Percentiles rank a stretch among this genome's conserved stretches.
Evolutionary conservation across 257 asterid genomes (phyloP).

Genomic region (Linderniella brevidens): DNA sequence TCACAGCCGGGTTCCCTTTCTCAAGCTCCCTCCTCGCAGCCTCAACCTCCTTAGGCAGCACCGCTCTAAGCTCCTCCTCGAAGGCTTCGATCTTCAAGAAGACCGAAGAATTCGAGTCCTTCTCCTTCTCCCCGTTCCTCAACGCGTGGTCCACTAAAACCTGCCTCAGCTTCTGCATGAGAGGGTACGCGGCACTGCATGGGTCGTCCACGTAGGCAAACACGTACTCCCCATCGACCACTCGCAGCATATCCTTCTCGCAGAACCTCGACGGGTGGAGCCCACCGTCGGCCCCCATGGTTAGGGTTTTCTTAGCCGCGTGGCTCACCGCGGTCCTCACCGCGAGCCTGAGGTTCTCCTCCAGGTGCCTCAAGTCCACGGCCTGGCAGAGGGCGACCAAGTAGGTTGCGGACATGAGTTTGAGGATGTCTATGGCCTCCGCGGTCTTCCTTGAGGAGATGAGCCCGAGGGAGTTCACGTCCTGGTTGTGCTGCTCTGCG

Average conservation of each 20-base stretch:
- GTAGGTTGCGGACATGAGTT: slow-evolving; percentile 32
- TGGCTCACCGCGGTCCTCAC: slow-evolving; percentile 31
- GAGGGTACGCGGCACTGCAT: slow-evolving; percentile 27
- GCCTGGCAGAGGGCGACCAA: slow-evolving; percentile 37
- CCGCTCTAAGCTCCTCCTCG: slow-evolving; percentile 24
- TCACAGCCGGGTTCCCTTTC: slow-evolving; percentile 37
- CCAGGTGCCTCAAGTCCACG: slow-evolving; percentile 33
- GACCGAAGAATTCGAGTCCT: slow-evolving; percentile 18
- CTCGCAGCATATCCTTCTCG: slow-evolving; percentile 29
- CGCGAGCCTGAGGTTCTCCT: slow-evolving; percentile 24
- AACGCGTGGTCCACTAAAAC: slow-evolving; percentile 35
- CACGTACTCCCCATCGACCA: slow-evolving; percentile 35
- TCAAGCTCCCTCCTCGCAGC: slow-evolving; percentile 40
- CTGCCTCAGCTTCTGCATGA: slow-evolving; percentile 40
- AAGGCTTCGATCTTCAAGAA: slow-evolving; percentile 36
- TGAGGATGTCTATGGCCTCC: slow-evolving; percentile 31
- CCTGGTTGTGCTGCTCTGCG: slow-evolving; percentile 47
- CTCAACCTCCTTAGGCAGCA: slow-evolving; percentile 33
- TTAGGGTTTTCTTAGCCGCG: slow-evolving; percentile 27
- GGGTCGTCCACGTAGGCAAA: slow-evolving; percentile 32
- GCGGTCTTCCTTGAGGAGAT: slow-evolving; percentile 33
- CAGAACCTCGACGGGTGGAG: slow-evolving; percentile 38
- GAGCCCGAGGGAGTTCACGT: slow-evolving; percentile 35
- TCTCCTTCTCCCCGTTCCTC: slow-evolving; percentile 22
- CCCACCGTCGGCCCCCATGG: slow-evolving; percentile 30